phyloP scores from a whole-genome alignment of 179 eudicot species.

The Amaranthus tricolor region DNA sequence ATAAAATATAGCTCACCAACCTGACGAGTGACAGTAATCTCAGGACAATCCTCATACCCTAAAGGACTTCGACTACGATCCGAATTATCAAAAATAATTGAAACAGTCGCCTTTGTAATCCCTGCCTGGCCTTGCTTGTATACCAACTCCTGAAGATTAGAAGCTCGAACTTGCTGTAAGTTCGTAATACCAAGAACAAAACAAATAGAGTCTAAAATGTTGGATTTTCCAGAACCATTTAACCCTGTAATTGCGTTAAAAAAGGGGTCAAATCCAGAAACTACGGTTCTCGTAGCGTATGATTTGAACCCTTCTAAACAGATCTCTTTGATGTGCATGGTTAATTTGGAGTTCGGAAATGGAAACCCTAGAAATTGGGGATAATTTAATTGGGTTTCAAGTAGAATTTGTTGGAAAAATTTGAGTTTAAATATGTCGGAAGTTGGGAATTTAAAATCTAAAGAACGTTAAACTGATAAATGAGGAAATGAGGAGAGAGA shows the following conservation, averaged over 20 bases:
- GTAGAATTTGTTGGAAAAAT: too few relatives aligned
- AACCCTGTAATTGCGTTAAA: conserved; percentile 96
- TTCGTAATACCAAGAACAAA: conserved; percentile 83
- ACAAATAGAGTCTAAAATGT: conserved; percentile 94
- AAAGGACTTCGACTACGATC: conserved; percentile 81
- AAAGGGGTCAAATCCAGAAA: conserved; percentile 85
- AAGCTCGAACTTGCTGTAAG: conserved; percentile 94
- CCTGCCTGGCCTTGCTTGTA: conserved; percentile 99
- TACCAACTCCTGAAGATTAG: conserved; percentile 91
- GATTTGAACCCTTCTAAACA: conserved; percentile 97
- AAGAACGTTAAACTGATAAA: too few relatives aligned
- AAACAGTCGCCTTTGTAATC: conserved; percentile 89
- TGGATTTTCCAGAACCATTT: conserved; percentile 96
- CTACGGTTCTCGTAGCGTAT: conserved; percentile 87
- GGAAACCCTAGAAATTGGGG: conserved; percentile 31
- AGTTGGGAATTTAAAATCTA: too few relatives aligned
- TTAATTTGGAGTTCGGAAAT: conserved; percentile 11
- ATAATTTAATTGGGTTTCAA: neutral
- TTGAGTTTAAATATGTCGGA: too few relatives aligned
- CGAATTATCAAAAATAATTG: conserved; percentile 75
- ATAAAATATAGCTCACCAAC: conserved; percentile 31
- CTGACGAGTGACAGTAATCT: conserved; percentile 97
- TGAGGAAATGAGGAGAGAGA: too few relatives aligned
- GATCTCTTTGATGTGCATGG: conserved; percentile 85
- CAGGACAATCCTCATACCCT: conserved; percentile 81